Evolutionary conservation across 805 yeast species (phyloP), one percentile per base, ranked within the genome.

Genomic region (Schwanniomyces pseudopolymorphus): DNA sequence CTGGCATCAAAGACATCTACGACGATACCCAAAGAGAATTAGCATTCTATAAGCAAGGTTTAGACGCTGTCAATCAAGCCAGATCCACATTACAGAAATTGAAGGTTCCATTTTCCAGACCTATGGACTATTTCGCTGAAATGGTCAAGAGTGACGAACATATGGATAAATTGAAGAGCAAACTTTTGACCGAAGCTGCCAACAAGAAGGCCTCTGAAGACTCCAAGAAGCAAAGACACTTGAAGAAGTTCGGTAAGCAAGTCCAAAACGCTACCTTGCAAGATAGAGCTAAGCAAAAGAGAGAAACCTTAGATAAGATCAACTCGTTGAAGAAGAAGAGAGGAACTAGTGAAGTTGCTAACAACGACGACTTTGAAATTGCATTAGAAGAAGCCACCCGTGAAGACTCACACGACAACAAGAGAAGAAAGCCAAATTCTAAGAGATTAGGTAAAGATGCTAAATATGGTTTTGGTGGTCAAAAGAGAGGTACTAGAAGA

Each of bases 121-220:
- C 99, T 31, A 72, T 81, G 59, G 99, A 94, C 65, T 94, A 89
- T 67, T 94, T 94, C 72, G 99, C 99, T 16, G 99, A 94, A 70
- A 94, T 94, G 99, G 88, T 90, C 49, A 94, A 94, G 74, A 85
- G 91, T 45, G 99, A 94, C 67, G 97, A 89, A 66, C 99, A 94
- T 69, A 94, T 94, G 99, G 97, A 89, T 61, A 88, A 83, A 69
- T 79, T 94, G 62, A 90, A 89, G 76, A 72, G 75, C 60, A 89
- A 88, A 69, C 77, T 92, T 57, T 76, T 90, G 38, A 78, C 81
- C 53, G 97, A 89, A 64, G 86, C 85, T 25, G 77, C 85, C 46
- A 87, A 85, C 65, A 89, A 89, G 81, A 87, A 86, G 69, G 96
- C 96, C 1, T 78, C 90, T 45, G 92, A 88, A 69, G 97, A 90